Conservation (phyloP, 2,329 filamentous ascomycete species). For the Alternaria angustiovoidea region DNA sequence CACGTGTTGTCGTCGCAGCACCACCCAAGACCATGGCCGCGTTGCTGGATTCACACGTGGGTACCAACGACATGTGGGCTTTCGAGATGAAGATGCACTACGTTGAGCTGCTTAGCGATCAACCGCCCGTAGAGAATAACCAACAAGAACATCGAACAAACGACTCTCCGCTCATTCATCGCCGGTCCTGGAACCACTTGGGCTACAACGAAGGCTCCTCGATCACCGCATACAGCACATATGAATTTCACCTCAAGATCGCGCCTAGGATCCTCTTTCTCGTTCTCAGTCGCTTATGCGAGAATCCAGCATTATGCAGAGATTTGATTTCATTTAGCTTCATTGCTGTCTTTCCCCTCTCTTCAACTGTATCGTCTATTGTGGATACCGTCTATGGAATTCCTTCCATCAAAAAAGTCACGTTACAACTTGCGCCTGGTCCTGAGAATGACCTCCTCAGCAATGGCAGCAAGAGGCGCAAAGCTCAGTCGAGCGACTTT, state of each 20-base stretch:
- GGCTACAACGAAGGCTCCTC: slow-evolving; percentile 79
- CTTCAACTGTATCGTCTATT: slow-evolving; percentile 61
- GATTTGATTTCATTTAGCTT: slow-evolving; percentile 63
- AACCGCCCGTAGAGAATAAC: slow-evolving; percentile 12
- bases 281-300: slow-evolving; percentile 48
- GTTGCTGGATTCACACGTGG: slow-evolving; percentile 65
- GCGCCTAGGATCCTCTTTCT: slow-evolving; percentile 69
- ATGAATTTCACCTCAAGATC: slow-evolving; percentile 73
- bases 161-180: slow-evolving; percentile 59
- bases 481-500: slow-evolving; percentile 54
- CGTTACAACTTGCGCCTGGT: slow-evolving; percentile 55
- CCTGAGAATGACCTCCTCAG: slow-evolving; percentile 50
- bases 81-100: slow-evolving; percentile 71
- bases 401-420: slow-evolving; percentile 43
- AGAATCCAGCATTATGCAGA: slow-evolving; percentile 35
- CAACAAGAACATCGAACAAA: slow-evolving; percentile 13
- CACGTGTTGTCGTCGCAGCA: slow-evolving; percentile 55
- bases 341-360: slow-evolving; percentile 70
- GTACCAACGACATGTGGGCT: slow-evolving; percentile 67
- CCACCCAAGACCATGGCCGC: slow-evolving; percentile 69
- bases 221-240: slow-evolving; percentile 72
- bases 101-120: slow-evolving; percentile 55
- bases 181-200: slow-evolving; percentile 71
- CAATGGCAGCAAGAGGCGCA: slow-evolving; percentile 49
- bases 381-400: slow-evolving; percentile 38